Conservation (phyloP, 805 yeast species). For the Teunomyces lycoperdinae region DNA sequence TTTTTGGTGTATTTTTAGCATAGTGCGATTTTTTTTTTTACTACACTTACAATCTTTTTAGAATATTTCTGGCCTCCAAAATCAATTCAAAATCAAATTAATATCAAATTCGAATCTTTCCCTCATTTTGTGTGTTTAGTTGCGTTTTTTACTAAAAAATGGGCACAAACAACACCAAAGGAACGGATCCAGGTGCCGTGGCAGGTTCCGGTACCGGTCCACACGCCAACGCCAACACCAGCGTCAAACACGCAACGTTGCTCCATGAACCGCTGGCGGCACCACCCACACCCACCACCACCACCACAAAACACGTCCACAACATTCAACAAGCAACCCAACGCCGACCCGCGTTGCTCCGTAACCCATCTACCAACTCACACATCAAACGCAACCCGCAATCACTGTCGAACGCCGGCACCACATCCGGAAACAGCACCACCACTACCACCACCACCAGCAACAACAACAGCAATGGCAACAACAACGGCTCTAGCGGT, state of each 20-base stretch:
- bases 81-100: too few species aligned
- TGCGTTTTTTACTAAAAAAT: not conserved
- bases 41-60: not conserved
- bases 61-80: not conserved
- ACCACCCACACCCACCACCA: slow-evolving; percentile 1
- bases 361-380: not conserved
- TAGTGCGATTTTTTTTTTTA: not conserved
- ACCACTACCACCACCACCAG: not conserved
- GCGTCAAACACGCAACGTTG: not conserved
- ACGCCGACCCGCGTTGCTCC: not conserved
- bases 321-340: not conserved
- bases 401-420: too few species aligned
- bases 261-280: not conserved
- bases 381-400: not conserved
- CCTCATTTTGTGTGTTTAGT: too few species aligned
- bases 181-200: not conserved
- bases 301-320: not conserved
- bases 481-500: too few species aligned
- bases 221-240: not conserved
- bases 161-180: not conserved
- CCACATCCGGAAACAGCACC: too few species aligned
- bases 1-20: not conserved
- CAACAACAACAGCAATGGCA: not conserved
- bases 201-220: not conserved
- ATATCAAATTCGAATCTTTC: too few species aligned